These are phyloP conservation scores for Caryopteris hybrid DNA, from an alignment of 305 asterid genomes.

Conservation along the genomic window DNA sequence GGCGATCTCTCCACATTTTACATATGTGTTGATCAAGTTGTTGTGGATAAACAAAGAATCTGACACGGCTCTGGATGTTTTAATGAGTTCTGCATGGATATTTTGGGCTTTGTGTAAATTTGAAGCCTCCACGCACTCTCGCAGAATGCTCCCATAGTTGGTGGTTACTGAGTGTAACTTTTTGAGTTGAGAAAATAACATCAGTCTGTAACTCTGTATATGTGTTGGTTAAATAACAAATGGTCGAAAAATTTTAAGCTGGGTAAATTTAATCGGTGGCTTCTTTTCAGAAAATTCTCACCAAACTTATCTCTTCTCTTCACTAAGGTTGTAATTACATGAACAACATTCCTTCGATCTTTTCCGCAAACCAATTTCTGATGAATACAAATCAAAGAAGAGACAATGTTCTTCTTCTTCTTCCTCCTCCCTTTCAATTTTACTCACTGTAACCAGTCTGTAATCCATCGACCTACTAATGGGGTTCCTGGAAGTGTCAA, in stretches of 20 bases:
- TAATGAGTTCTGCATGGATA: conserved; percentile 45
- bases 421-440: not conserved
- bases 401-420: conserved; percentile 27
- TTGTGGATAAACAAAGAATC: conserved; percentile 43
- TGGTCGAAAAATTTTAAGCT: too few species aligned
- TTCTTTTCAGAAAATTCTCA: not conserved
- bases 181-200: conserved; percentile 31
- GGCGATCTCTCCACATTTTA: conserved; percentile 41
- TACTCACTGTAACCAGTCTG: conserved; percentile 37
- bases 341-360: conserved; percentile 36
- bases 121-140: conserved; percentile 33
- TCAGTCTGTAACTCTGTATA: not conserved
- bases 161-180: conserved; percentile 31
- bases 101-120: conserved; percentile 27
- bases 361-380: conserved; percentile 43
- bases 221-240: not conserved
- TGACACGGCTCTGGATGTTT: conserved; percentile 15
- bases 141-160: conserved; percentile 31
- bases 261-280: too few species aligned
- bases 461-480: conserved; percentile 30
- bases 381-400: conserved; percentile 42
- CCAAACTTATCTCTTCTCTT: not conserved
- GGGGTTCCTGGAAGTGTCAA: conserved; percentile 36
- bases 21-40: conserved; percentile 48
- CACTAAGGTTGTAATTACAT: conserved; percentile 23